Conservation (phyloP, 306 rosid species). For the Cucurbita ficifolia region DNA sequence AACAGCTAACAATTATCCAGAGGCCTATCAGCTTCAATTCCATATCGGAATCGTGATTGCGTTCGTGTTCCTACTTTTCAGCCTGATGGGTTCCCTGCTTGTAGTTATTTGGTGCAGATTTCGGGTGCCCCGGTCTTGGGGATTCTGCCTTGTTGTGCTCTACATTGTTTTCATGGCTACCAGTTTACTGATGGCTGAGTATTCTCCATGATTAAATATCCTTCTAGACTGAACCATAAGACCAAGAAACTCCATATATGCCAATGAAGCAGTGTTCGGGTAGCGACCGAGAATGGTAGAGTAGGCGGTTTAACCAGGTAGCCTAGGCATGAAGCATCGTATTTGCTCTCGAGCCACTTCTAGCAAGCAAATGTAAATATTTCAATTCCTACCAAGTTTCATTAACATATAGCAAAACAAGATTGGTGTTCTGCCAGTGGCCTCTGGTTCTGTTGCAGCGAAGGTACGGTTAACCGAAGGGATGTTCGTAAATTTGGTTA, state of each 20-base stretch:
- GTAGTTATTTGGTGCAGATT: constrained; percentile 88
- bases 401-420: no score
- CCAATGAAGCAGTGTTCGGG: background rate
- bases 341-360: background rate
- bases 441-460: background rate
- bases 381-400: no score
- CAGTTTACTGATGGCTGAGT: constrained; percentile 54
- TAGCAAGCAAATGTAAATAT: background rate
- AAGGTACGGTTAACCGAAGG: background rate
- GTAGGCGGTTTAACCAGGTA: background rate
- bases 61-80: constrained; percentile 71
- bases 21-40: constrained; percentile 60
- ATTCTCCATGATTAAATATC: constrained; percentile 36
- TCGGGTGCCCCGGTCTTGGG: constrained; percentile 91
- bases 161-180: constrained; percentile 57
- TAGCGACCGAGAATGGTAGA: background rate
- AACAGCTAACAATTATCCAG: constrained; percentile 55
- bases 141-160: constrained; percentile 80
- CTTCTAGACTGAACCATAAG: background rate
- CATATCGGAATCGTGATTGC: constrained; percentile 72
- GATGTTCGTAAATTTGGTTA: background rate
- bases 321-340: background rate
- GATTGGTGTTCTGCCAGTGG: no score
- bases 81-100: constrained; percentile 87
- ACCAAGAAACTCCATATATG: background rate